Conservation (phyloP, 805 yeast species). For the Candida dendrica region DNA sequence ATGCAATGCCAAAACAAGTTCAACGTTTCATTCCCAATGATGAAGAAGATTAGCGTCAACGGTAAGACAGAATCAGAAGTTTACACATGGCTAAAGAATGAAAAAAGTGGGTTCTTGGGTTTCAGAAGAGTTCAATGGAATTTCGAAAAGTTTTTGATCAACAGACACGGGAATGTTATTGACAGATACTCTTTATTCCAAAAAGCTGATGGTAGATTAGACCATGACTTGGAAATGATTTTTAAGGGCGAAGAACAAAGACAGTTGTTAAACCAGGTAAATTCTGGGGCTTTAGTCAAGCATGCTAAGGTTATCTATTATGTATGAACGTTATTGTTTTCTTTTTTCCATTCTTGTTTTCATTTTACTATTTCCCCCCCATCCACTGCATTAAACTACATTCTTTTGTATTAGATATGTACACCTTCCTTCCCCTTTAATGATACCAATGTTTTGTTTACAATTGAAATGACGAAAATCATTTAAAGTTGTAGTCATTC, state of each 20-base stretch:
- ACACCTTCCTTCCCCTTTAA: too few species aligned
- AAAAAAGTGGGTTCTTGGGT: constrained; percentile 50
- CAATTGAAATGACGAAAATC: too few species aligned
- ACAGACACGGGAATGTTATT: constrained; percentile 48
- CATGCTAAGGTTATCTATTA: neutral
- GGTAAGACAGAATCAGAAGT: constrained; percentile 67
- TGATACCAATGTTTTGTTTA: too few species aligned
- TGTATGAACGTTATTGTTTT: neutral
- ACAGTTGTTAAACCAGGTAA: neutral
- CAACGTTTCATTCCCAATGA: constrained; percentile 77
- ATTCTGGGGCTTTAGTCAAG: neutral
- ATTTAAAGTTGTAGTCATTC: too few species aligned
- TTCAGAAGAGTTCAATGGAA: constrained; percentile 66
- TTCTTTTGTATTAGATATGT: too few species aligned
- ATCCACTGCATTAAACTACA: too few species aligned
- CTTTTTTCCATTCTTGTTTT: too few species aligned
- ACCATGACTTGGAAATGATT: neutral
- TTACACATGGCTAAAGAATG: constrained; percentile 59
- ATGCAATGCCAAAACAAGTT: constrained; percentile 64
- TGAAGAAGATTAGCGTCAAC: constrained; percentile 74
- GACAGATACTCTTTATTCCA: constrained; percentile 48
- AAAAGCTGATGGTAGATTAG: constrained; percentile 33
- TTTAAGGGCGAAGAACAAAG: constrained; percentile 1
- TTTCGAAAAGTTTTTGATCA: constrained; percentile 63
- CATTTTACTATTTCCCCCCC: too few species aligned